Evolutionary conservation across 352 stramenopile species (phyloP).

Genomic region (Globisporangium orthogonon): DNA sequence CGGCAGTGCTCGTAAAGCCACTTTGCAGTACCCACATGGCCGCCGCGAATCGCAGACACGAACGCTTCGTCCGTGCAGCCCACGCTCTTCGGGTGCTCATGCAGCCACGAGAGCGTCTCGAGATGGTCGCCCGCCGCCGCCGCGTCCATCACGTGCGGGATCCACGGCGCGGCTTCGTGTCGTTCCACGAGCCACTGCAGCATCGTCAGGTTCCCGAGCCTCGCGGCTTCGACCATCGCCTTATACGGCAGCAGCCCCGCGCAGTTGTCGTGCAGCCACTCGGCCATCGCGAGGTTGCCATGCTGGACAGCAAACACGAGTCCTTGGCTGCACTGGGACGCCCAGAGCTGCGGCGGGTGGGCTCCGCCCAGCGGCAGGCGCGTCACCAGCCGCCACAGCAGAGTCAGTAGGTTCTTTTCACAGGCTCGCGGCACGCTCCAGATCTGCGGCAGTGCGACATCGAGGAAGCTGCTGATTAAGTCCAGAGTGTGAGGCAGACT

Average conservation of each 20-base stretch:
- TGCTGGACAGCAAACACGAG: not conserved
- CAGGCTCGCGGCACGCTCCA: not conserved
- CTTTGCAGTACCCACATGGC: not conserved
- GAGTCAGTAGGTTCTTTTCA: not conserved
- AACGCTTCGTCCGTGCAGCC: not conserved
- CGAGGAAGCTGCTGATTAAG: not conserved
- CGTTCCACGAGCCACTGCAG: not conserved
- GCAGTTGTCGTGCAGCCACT: not conserved
- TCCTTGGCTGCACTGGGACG: constrained; percentile 1
- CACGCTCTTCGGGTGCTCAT: not conserved
- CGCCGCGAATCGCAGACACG: not conserved
- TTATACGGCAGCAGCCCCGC: not conserved
- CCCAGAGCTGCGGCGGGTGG: not conserved
- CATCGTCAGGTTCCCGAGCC: not conserved
- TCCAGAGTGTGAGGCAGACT: not conserved
- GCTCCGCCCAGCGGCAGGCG: not conserved
- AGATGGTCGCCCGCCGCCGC: not conserved
- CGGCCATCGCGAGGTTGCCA: not conserved
- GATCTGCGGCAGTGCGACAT: not conserved
- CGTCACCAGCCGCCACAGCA: not conserved
- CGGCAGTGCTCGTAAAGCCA: not conserved
- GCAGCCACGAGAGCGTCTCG: not conserved
- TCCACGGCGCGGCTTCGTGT: not conserved
- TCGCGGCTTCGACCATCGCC: not conserved
- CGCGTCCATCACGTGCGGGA: not conserved